Evolutionary conservation across 2,329 filamentous ascomycete genomes (phyloP).

Genomic region (Nigrospora oryzae): DNA sequence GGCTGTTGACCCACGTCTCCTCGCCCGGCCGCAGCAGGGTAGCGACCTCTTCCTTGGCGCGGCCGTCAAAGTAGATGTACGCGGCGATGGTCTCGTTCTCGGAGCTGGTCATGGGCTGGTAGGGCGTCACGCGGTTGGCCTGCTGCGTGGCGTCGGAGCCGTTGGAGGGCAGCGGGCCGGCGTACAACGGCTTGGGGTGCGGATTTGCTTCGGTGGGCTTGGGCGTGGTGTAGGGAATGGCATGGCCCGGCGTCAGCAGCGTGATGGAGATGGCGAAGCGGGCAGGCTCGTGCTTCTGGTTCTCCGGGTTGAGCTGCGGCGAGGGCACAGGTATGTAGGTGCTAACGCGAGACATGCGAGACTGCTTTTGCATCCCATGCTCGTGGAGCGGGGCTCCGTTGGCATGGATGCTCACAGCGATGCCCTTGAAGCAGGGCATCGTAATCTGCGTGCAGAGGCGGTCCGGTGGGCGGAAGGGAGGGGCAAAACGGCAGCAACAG

Average conservation of each 20-base stretch:
- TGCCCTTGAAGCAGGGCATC: constrained; percentile 97
- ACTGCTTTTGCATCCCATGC: constrained; percentile 91
- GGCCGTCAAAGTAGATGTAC: constrained; percentile 97
- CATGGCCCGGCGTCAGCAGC: constrained; percentile 76
- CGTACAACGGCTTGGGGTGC: constrained; percentile 72
- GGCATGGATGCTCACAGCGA: constrained; percentile 93
- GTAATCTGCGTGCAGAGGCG: constrained; percentile 14
- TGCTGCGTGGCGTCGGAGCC: constrained; percentile 36
- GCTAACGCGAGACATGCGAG: constrained; percentile 83
- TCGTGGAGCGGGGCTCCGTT: constrained; percentile 76
- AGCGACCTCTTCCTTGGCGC: constrained; percentile 92
- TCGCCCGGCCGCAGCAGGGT: constrained; percentile 86
- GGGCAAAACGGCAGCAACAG: too few relatives aligned
- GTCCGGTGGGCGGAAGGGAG: too few relatives aligned
- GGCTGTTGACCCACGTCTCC: constrained; percentile 97
- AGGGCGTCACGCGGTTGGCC: constrained; percentile 62
- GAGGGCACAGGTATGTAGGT: constrained; percentile 95
- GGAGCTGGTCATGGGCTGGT: constrained; percentile 85
- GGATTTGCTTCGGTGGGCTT: constrained; percentile 71
- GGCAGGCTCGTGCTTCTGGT: constrained; percentile 78
- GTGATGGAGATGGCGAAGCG: constrained; percentile 98
- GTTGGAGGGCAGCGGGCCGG: constrained; percentile 59
- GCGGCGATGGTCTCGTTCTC: constrained; percentile 96
- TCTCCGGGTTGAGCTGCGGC: constrained; percentile 63
- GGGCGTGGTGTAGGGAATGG: constrained; percentile 87